These are phyloP conservation scores for Pisolithus albus DNA, from an alignment of 768 basidiomycete genomes.

Conservation along the genomic window DNA sequence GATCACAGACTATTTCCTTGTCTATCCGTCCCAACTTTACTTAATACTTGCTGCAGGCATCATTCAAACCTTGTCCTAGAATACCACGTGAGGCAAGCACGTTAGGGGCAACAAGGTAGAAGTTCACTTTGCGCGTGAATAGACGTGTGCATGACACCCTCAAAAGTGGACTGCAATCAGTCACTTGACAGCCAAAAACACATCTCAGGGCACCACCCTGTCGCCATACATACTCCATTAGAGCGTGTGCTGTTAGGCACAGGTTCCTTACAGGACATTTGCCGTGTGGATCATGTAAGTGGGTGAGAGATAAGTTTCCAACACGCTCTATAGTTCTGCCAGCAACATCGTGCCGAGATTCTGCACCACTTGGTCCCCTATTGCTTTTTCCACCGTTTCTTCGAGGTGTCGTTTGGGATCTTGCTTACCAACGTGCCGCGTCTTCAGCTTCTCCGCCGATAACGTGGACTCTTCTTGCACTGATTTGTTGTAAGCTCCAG, in stretches of 20 bases:
- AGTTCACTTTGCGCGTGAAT: neutral
- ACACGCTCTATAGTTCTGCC: conserved; percentile 64
- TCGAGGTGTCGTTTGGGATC: conserved; percentile 98
- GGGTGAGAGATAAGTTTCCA: conserved; percentile 5
- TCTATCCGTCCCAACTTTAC: neutral
- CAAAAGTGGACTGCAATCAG: neutral
- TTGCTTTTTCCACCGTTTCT: conserved; percentile 95
- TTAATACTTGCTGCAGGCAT: neutral
- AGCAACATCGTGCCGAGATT: conserved; percentile 92
- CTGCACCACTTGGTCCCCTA: conserved; percentile 96
- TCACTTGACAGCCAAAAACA: neutral
- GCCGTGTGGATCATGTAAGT: conserved; percentile 5
- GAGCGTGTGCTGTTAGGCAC: conserved; percentile 6
- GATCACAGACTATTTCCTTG: neutral
- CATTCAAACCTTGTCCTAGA: conserved; percentile 3
- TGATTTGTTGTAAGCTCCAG: conserved; percentile 94
- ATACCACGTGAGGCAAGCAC: neutral
- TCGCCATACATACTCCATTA: neutral
- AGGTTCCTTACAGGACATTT: neutral
- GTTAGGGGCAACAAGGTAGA: neutral
- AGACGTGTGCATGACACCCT: neutral
- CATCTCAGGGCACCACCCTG: neutral
- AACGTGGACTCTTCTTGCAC: conserved; percentile 98
- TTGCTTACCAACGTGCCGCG: conserved; percentile 94
- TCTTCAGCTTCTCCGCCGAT: conserved; percentile 88